phyloP scores from a whole-genome alignment of 768 basidiomycete genomes.

The Leccinum truebloodii region DNA sequence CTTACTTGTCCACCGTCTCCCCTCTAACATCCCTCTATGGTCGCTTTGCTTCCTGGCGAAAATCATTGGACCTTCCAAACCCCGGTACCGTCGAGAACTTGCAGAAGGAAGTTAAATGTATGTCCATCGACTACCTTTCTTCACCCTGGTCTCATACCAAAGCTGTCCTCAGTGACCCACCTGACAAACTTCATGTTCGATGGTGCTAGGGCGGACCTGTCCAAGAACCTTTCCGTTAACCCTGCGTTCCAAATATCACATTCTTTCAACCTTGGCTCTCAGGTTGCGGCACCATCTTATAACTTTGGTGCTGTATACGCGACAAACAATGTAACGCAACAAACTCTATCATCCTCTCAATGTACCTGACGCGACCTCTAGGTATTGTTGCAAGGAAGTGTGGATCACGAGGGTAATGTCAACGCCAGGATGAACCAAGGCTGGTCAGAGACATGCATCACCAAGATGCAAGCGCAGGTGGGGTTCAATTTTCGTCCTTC shows the following conservation, averaged over 20 bases:
- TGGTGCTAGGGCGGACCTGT: slow-evolving; percentile 94
- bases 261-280: slow-evolving; percentile 89
- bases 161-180: slow-evolving; percentile 66
- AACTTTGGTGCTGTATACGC: slow-evolving; percentile 95
- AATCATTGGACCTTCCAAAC: slow-evolving; percentile 77
- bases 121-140: slow-evolving; percentile 23
- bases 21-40: slow-evolving; percentile 69
- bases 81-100: slow-evolving; percentile 94
- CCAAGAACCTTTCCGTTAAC: slow-evolving; percentile 87
- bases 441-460: slow-evolving; percentile 74
- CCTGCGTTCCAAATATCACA: slow-evolving; percentile 99
- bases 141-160: background rate
- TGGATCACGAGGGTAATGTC: slow-evolving; percentile 92
- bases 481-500: slow-evolving; percentile 22
- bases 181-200: slow-evolving; percentile 96
- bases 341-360: slow-evolving; percentile 15
- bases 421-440: slow-evolving; percentile 88
- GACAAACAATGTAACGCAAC: slow-evolving; percentile 62
- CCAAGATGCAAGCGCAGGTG: slow-evolving; percentile 90
- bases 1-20: slow-evolving; percentile 36
- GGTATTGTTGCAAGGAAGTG: slow-evolving; percentile 90
- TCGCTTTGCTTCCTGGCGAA: slow-evolving; percentile 80
- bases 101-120: slow-evolving; percentile 91
- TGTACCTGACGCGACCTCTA: slow-evolving; percentile 36
- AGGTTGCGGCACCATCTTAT: slow-evolving; percentile 82